Evolutionary conservation across 345 rosid genomes (phyloP).

Genomic region (Hirschfeldia incana): DNA sequence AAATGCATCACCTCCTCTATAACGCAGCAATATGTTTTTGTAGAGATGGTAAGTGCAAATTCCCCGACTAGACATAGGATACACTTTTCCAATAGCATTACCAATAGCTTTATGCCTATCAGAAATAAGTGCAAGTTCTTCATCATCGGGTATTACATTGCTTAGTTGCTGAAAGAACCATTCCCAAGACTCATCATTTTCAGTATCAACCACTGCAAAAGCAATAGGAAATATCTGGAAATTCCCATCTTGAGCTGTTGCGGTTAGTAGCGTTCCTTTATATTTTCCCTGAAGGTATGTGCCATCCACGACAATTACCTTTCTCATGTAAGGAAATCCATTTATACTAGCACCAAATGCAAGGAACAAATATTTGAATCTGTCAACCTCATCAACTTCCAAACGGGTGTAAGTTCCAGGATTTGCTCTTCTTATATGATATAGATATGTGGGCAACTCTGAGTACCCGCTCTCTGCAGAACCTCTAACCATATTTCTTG

Average conservation of each 20-base stretch:
- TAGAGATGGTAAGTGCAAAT: too few relatives aligned
- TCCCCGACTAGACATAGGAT: too few relatives aligned
- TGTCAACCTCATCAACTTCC: neutral
- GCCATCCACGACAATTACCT: neutral
- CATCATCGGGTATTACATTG: neutral
- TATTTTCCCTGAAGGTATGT: neutral
- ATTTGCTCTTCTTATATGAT: neutral
- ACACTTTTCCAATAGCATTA: too few relatives aligned
- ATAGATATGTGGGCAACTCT: neutral
- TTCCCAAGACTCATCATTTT: neutral
- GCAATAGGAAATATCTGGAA: neutral
- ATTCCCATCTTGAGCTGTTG: neutral
- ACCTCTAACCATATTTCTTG: neutral
- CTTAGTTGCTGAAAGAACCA: neutral
- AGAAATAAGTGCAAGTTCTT: neutral
- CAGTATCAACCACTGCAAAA: neutral
- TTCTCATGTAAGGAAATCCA: neutral
- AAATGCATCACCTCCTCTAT: too few relatives aligned
- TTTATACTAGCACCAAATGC: neutral
- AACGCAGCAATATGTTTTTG: too few relatives aligned
- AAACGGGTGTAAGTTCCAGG: neutral
- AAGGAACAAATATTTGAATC: neutral
- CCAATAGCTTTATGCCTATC: too few relatives aligned
- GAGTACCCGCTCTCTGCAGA: neutral
- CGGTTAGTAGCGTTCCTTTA: neutral